Conservation (phyloP, 306 rosid genomes). For the Corylus heterophylla region DNA sequence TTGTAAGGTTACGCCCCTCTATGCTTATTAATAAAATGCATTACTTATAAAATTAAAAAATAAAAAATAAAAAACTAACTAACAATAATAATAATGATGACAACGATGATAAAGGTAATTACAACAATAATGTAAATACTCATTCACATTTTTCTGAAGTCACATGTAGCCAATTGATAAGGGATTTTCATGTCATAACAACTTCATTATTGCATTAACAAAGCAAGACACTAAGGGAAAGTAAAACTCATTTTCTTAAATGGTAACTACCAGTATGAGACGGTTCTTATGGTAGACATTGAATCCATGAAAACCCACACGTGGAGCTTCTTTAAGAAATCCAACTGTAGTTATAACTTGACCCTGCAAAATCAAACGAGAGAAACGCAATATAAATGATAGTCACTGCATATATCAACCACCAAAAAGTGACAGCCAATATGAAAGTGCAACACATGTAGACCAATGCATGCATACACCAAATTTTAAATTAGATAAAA, state of each 20-base stretch:
- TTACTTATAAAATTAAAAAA: no score
- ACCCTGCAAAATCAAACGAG: constrained; percentile 47
- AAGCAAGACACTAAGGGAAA: background rate
- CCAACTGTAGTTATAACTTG: constrained; percentile 76
- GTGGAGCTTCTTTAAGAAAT: constrained; percentile 90
- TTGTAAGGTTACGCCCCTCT: no score
- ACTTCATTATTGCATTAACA: background rate
- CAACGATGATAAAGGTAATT: no score
- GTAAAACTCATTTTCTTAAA: background rate
- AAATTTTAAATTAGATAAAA: background rate
- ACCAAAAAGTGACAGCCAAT: constrained; percentile 16
- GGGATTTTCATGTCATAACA: background rate
- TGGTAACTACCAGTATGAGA: constrained; percentile 65
- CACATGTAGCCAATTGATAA: background rate
- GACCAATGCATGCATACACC: background rate
- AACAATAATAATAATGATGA: no score
- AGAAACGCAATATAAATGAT: constrained; percentile 7
- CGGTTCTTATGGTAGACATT: constrained; percentile 93
- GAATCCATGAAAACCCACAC: constrained; percentile 72
- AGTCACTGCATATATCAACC: background rate
- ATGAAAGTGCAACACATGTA: background rate
- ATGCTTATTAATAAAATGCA: no score
- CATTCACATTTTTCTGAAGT: background rate
- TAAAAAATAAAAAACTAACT: no score
- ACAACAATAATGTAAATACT: background rate